phyloP scores from a whole-genome alignment of 2,329 filamentous ascomycete genomes.

The Fusarium penzigii region DNA sequence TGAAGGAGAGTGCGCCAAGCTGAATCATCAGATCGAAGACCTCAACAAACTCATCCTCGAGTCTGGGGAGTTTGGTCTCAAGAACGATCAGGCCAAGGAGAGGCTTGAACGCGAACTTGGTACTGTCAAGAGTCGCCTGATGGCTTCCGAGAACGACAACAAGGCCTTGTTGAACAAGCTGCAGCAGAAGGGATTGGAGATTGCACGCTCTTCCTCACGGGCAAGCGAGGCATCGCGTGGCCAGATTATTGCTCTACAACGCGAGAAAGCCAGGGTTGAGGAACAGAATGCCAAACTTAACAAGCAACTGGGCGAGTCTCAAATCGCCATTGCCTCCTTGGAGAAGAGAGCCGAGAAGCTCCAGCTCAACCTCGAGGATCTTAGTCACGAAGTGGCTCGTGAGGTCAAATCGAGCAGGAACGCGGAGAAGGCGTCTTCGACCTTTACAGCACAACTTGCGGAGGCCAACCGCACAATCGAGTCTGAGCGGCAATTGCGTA shows the following conservation, averaged over 20 bases:
- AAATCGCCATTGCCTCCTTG: conserved; percentile 77
- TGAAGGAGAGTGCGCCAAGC: conserved; percentile 74
- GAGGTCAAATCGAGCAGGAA: conserved; percentile 89
- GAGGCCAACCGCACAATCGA: conserved; percentile 89
- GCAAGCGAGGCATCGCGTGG: conserved; percentile 81
- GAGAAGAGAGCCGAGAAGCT: conserved; percentile 97
- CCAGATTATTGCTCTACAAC: conserved; percentile 73
- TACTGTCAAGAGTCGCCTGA: conserved; percentile 84
- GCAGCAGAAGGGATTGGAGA: conserved; percentile 95
- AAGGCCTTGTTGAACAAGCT: conserved; percentile 93
- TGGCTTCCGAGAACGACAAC: conserved; percentile 95
- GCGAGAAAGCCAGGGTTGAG: conserved; percentile 80
- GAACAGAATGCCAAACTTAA: conserved; percentile 80
- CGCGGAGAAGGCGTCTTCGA: conserved; percentile 85
- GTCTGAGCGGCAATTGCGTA: conserved; percentile 82
- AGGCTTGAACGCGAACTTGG: conserved; percentile 87
- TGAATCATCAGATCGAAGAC: conserved; percentile 79
- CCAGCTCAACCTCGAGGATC: conserved; percentile 81
- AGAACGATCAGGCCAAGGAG: conserved; percentile 93
- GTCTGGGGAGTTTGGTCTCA: conserved; percentile 84
- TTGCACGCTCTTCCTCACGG: conserved; percentile 84
- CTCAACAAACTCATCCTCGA: conserved; percentile 86
- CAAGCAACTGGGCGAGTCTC: conserved; percentile 83
- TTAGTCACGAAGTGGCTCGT: conserved; percentile 87
- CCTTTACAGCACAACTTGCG: conserved; percentile 77